phyloP scores from a whole-genome alignment of 2,329 filamentous ascomycete genomes.

The Chaetomium sp. region DNA sequence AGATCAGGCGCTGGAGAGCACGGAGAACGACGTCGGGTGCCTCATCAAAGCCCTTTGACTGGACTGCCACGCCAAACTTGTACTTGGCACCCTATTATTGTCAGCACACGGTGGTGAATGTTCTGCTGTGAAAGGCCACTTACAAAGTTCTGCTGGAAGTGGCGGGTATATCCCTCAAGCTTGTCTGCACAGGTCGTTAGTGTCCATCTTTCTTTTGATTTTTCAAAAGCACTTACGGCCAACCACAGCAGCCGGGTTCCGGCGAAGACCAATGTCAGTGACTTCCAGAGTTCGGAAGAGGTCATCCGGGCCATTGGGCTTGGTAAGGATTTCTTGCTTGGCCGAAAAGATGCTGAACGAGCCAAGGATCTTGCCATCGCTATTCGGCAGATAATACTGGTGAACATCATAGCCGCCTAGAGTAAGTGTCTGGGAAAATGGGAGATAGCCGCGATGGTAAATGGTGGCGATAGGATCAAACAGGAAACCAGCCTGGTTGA shows the following conservation, averaged over 20 bases:
- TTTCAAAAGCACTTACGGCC: constrained; percentile 39
- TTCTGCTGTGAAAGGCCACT: background rate
- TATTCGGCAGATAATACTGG: constrained; percentile 51
- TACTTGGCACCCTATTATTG: constrained; percentile 60
- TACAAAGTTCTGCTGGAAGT: constrained; percentile 53
- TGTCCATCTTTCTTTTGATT: background rate
- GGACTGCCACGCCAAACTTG: constrained; percentile 63
- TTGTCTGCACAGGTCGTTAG: constrained; percentile 35
- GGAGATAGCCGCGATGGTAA: constrained; percentile 23
- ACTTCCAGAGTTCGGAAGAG: constrained; percentile 57
- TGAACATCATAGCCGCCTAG: constrained; percentile 37
- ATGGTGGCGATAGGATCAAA: constrained; percentile 20
- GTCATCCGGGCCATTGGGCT: constrained; percentile 60
- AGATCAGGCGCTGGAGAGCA: constrained; percentile 56
- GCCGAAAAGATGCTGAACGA: constrained; percentile 59
- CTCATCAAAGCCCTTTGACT: constrained; percentile 52
- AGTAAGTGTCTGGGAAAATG: constrained; percentile 14
- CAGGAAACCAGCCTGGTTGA: background rate
- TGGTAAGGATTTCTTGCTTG: constrained; percentile 53
- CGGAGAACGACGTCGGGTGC: constrained; percentile 53
- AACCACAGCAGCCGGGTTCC: constrained; percentile 43
- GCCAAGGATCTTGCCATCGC: constrained; percentile 48
- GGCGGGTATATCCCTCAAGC: constrained; percentile 51
- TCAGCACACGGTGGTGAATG: constrained; percentile 28
- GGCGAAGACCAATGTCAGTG: constrained; percentile 48